These are phyloP conservation scores for Aspergillus ostianus DNA, from an alignment of 495 filamentous ascomycete species.

Conservation along the genomic window DNA sequence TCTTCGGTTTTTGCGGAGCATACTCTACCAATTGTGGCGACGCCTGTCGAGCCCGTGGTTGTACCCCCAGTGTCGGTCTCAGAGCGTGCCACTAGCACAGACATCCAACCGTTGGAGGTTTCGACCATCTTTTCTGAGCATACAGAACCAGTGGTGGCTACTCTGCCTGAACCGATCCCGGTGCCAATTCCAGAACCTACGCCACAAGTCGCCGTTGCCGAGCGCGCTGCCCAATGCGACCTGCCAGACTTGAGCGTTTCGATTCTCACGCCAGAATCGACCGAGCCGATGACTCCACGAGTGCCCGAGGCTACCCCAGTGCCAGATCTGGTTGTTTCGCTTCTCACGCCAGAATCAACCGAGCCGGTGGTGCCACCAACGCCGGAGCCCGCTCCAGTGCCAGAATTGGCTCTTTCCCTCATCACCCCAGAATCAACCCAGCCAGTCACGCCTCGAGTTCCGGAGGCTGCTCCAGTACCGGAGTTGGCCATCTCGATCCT, in stretches of 20 bases:
- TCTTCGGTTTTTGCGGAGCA: slow-evolving; percentile 24
- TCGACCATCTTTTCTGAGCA: slow-evolving; percentile 49
- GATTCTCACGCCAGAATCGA: slow-evolving; percentile 32
- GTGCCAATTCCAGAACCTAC: slow-evolving; percentile 10
- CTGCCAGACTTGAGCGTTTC: slow-evolving; percentile 25
- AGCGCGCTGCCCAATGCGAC: slow-evolving; percentile 10
- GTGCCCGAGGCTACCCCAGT: not conserved
- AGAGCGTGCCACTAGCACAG: slow-evolving; percentile 14
- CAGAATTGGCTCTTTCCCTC: slow-evolving; percentile 40
- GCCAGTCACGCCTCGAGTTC: slow-evolving; percentile 31
- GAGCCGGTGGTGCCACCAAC: slow-evolving; percentile 36
- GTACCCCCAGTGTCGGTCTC: slow-evolving; percentile 17
- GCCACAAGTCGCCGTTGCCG: not conserved
- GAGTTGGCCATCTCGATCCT: slow-evolving; percentile 36
- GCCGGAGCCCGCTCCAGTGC: not conserved
- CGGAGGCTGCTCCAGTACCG: not conserved
- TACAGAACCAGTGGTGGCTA: slow-evolving; percentile 47
- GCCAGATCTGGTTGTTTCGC: slow-evolving; percentile 38
- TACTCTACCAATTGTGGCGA: slow-evolving; percentile 24
- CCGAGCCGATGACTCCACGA: slow-evolving; percentile 15
- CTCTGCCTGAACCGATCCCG: slow-evolving; percentile 24
- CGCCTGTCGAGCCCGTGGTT: slow-evolving; percentile 10
- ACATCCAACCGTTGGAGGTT: slow-evolving; percentile 36
- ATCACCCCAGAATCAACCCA: slow-evolving; percentile 44
- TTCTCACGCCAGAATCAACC: slow-evolving; percentile 41